Percentiles rank a stretch among this genome's conserved stretches.
These are phyloP conservation scores for Orbilia ellipsospora DNA, from an alignment of 2,329 filamentous ascomycete species.

Conservation along the genomic window DNA sequence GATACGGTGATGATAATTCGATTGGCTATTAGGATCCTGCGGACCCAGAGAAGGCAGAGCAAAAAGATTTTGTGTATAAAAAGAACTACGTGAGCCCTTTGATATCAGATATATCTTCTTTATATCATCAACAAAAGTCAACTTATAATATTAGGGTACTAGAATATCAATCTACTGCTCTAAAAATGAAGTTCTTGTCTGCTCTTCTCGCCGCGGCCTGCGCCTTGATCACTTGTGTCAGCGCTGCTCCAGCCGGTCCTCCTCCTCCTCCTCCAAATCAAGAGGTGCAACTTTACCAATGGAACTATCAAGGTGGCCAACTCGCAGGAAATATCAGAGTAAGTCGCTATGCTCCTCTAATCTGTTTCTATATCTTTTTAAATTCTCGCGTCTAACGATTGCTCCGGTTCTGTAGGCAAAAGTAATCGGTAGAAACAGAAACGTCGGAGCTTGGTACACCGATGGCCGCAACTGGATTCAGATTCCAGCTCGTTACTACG, in stretches of 20 bases:
- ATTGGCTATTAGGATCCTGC: too few relatives aligned
- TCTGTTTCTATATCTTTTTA: too few relatives aligned
- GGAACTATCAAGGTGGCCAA: constrained; percentile 4
- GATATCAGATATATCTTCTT: not conserved
- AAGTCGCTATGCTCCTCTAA: not conserved
- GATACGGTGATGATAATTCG: not conserved
- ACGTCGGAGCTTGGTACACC: too few relatives aligned
- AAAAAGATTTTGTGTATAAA: constrained; percentile 4
- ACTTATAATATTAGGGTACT: not conserved
- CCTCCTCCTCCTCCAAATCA: not conserved
- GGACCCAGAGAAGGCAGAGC: not conserved
- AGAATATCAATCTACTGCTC: not conserved
- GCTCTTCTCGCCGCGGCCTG: not conserved
- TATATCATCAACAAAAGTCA: constrained; percentile 1
- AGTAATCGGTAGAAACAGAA: too few relatives aligned
- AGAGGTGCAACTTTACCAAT: constrained; percentile 5
- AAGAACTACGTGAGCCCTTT: not conserved
- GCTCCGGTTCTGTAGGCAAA: too few relatives aligned
- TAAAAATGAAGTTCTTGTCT: constrained; percentile 18
- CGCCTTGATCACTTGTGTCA: not conserved
- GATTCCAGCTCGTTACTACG: constrained; percentile 12
- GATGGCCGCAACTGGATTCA: too few relatives aligned
- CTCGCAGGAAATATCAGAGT: not conserved
- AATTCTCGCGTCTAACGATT: too few relatives aligned
- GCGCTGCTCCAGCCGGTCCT: not conserved